Evolutionary conservation across 2,329 filamentous ascomycete genomes (phyloP), one percentile per base, ranked within the genome.

Genomic region (Trichoderma endophyticum): DNA sequence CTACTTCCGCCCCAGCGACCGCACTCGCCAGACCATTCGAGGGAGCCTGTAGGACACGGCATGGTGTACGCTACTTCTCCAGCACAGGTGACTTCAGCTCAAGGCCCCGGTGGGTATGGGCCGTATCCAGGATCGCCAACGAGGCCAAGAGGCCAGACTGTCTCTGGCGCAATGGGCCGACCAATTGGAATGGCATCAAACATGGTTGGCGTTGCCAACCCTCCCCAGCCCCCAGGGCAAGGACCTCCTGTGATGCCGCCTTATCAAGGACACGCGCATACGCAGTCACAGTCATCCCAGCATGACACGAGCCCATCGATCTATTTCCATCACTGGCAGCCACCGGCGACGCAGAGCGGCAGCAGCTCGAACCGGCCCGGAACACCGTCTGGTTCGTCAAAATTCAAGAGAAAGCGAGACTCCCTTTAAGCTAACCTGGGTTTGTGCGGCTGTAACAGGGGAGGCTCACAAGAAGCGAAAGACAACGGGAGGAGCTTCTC

Each of bases 291-390:
- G 70, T 69, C 86, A 36, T 73, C 87, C 72, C 89, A 90, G 76
- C 87, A 92, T 75, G 89, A 90, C 74, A 87, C 89, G 21, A 93
- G 92, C 54, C 90, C 92, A 0, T 92, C 91, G 26, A 92, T 97
- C 62, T 96, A 93, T 81, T 97, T 97, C 80, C 93, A 97, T 79
- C 93, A 97, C 79, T 97, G 94, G 94, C 92, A 95, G 73, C 94
- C 94, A 60, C 94, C 94, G 15, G 88, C 86, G 26, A 88, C 89
- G 74, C 87, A 92, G 81, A 84, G 86, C 74, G 86, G 87, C 73
- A 83, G 86, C 73, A 83, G 86, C 79, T 85, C 87, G 71, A 89
- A 90, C 77, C 90, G 92, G 79, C 91, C 92, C 73, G 88, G 88
- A 77, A 92, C 92, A 74, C 91, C 93, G 78, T 91, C 92, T 84